phyloP scores from a whole-genome alignment of 306 rosid species.

The Alnus glutinosa region DNA sequence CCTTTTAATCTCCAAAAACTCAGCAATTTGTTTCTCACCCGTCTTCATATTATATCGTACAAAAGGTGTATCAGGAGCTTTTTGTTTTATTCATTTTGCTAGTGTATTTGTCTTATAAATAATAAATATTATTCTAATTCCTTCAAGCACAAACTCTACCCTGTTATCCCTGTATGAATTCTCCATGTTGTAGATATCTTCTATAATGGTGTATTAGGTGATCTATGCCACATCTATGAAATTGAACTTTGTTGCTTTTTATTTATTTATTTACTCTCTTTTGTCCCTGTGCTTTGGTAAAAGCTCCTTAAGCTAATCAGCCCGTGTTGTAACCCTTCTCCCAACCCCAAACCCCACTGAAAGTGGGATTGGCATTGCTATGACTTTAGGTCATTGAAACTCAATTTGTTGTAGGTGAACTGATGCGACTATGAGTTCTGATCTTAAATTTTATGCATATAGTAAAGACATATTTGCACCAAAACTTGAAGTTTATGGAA shows the following conservation, averaged over 20 bases:
- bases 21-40: background rate
- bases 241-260: background rate
- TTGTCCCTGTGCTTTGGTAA: background rate
- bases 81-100: background rate
- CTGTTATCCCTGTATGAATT: background rate
- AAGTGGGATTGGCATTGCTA: slow-evolving; percentile 15
- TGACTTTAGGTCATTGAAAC: slow-evolving; percentile 10
- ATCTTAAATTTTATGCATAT: slow-evolving; percentile 23
- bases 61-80: background rate
- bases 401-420: background rate
- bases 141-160: background rate
- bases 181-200: background rate
- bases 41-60: background rate
- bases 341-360: background rate
- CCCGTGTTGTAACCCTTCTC: background rate
- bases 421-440: slow-evolving; percentile 8
- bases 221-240: background rate
- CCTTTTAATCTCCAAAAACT: background rate
- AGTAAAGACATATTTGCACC: slow-evolving; percentile 24
- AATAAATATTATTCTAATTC: background rate
- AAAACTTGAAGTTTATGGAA: slow-evolving; percentile 17
- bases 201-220: background rate
- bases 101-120: background rate
- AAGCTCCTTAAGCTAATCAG: background rate
- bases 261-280: background rate